A percentile compares a stretch with the other conserved stretches of the same genome.
Conservation (phyloP, 2,329 filamentous ascomycete species). For the Pseudogymnoascus sp. region DNA sequence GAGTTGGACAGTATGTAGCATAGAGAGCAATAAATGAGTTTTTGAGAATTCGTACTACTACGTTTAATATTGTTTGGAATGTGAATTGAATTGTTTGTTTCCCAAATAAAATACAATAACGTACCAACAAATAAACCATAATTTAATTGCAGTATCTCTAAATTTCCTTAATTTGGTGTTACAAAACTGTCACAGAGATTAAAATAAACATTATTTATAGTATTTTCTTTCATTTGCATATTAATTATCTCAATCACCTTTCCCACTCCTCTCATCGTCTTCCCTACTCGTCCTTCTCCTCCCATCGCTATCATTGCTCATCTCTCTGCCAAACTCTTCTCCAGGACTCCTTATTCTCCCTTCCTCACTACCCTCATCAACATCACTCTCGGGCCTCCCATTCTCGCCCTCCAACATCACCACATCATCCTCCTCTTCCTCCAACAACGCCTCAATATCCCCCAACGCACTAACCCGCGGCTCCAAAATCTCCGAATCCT, state of each 20-base stretch:
- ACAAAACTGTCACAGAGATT: too few relatives aligned
- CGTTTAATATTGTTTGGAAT: neutral
- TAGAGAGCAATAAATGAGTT: constrained; percentile 8
- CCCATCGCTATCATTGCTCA: neutral
- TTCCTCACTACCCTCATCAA: neutral
- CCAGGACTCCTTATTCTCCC: constrained; percentile 5
- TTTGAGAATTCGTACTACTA: neutral
- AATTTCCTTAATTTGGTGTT: too few relatives aligned
- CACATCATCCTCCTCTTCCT: constrained; percentile 43
- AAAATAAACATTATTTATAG: neutral
- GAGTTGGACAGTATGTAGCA: constrained; percentile 7
- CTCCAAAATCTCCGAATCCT: constrained; percentile 83
- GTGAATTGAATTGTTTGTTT: neutral
- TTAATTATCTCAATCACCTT: constrained; percentile 7
- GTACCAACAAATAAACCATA: neutral
- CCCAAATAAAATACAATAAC: neutral
- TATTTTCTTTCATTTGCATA: constrained; percentile 4
- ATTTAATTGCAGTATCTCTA: neutral
- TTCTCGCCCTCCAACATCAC: constrained; percentile 26
- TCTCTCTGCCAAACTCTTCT: constrained; percentile 1
- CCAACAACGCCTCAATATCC: constrained; percentile 64
- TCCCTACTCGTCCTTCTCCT: neutral
- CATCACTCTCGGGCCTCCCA: neutral
- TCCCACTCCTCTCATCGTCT: neutral
- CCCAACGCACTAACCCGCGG: constrained; percentile 76